Percentiles rank a stretch among this genome's conserved stretches.
Evolutionary conservation across 148 eudicot genomes (phyloP).

Genomic region (Pharnaceum exiguum): DNA sequence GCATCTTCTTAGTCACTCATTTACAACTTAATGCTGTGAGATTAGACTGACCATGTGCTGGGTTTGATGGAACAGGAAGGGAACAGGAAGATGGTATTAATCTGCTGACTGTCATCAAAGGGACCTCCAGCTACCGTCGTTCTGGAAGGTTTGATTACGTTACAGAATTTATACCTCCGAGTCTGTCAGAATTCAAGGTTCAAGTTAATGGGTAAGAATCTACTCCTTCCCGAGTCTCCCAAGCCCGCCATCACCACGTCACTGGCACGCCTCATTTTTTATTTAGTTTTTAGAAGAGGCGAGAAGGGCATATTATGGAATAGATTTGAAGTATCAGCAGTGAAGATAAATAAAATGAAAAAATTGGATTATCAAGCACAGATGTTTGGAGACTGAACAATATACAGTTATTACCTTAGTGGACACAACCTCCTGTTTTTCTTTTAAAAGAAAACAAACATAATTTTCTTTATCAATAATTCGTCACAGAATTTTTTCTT

Average conservation of each 20-base stretch:
- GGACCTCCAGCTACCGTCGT: conserved; percentile 57
- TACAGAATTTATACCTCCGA: conserved; percentile 66
- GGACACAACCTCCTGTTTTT: neutral
- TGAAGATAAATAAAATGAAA: neutral
- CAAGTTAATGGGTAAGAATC: conserved; percentile 14
- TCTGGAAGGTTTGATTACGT: conserved; percentile 37
- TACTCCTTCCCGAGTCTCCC: neutral
- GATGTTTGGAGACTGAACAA: too few relatives aligned
- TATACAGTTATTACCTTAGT: neutral
- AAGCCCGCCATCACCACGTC: too few relatives aligned
- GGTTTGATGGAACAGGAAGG: conserved; percentile 63
- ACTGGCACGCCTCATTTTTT: too few relatives aligned
- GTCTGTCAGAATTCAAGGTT: conserved; percentile 37
- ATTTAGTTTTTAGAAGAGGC: too few relatives aligned
- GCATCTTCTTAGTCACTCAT: neutral
- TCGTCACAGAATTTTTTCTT: neutral
- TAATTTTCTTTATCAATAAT: neutral
- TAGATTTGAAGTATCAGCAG: too few relatives aligned
- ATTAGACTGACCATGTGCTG: conserved; percentile 3
- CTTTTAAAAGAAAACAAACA: too few relatives aligned
- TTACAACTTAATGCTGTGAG: neutral
- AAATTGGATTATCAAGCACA: neutral
- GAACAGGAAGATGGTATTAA: conserved; percentile 63
- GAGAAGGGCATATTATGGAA: too few relatives aligned
- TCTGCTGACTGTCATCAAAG: conserved; percentile 44